Conservation (phyloP, 768 basidiomycete genomes). For the Xerocomellus chrysenteron region DNA sequence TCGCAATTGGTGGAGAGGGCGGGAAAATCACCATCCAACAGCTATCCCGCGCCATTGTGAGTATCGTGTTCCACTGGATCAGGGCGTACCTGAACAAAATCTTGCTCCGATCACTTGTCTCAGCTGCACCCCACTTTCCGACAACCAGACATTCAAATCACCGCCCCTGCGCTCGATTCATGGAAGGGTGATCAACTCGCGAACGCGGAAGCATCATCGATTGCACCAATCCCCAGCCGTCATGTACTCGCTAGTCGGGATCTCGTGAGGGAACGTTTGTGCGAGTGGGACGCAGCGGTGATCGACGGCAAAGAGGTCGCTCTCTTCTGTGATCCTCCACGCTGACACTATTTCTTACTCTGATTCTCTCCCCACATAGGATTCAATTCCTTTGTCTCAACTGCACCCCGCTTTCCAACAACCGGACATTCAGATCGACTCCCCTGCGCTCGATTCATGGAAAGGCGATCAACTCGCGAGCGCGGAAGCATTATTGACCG, state of each 20-base stretch:
- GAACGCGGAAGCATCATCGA: background rate
- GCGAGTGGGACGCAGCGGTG: constrained; percentile 2
- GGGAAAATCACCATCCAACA: background rate
- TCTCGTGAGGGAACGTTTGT: no score
- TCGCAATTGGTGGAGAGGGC: background rate
- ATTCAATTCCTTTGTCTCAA: no score
- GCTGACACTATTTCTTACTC: no score
- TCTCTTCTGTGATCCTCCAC: no score
- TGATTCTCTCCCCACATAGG: no score
- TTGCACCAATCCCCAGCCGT: background rate
- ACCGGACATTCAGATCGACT: no score
- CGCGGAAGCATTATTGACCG: no score
- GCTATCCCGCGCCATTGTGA: background rate
- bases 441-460: no score
- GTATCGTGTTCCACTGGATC: background rate
- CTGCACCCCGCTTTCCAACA: no score
- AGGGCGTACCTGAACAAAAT: background rate
- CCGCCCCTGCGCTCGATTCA: background rate
- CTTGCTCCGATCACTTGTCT: no score
- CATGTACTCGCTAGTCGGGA: constrained; percentile 1
- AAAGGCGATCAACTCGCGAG: no score
- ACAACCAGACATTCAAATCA: background rate
- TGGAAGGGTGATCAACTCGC: constrained; percentile 2
- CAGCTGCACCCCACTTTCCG: background rate
- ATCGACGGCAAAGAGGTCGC: constrained; percentile 6